Base-by-base conservation (phyloP, 805 yeast species). In the Blastobotrys parvus region DNA sequence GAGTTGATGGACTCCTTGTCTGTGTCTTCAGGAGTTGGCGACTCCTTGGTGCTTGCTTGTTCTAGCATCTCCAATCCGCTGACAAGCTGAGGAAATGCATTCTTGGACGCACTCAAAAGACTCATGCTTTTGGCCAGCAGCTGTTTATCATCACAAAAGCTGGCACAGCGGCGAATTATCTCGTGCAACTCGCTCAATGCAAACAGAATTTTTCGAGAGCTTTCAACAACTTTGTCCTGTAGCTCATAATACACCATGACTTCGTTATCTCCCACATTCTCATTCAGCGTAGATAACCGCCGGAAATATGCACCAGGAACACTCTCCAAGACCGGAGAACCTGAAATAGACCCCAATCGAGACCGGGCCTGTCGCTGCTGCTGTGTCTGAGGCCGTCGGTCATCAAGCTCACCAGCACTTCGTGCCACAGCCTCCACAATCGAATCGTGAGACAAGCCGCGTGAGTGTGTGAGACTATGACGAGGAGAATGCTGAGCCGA, bases 281-380 rank as follows among this genome's bases (percentile, higher is more conserved):
- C 88, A 8, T 78, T 80, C 13, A 82, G 58, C 0, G 82, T 77
- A 0, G 86, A 78, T 32, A 81, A 59, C 46, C 87, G 67, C 52
- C 80, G 69, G 61, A 79, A 78, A 55, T 78, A 79, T 19, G 83
- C 85, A 3, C 52, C 56, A 2, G 55, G 47, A 15, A 48, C 44
- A 10, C 44, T 37, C 16, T 47, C 54, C 18, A 37, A 18, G 4
- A 46, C 39, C 4, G 49, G 49, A 7, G 53, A 44, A 3, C 41
- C 38, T 15, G 48, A 34, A 25, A 25, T 25, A 8, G 29, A 25
- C 11, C 29, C 29, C 10, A 25, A 25, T 25, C 29, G 29, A 8
- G 29, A 25, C 29, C 11, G 7, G 7, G 29, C 10, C 11, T 7
- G 29, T 11, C 29, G 7, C 29, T 8, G 29, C 10, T 7, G 10